Evolutionary conservation across 164 flowering plant genomes (phyloP).

Genomic region (Akebia trifoliata): DNA sequence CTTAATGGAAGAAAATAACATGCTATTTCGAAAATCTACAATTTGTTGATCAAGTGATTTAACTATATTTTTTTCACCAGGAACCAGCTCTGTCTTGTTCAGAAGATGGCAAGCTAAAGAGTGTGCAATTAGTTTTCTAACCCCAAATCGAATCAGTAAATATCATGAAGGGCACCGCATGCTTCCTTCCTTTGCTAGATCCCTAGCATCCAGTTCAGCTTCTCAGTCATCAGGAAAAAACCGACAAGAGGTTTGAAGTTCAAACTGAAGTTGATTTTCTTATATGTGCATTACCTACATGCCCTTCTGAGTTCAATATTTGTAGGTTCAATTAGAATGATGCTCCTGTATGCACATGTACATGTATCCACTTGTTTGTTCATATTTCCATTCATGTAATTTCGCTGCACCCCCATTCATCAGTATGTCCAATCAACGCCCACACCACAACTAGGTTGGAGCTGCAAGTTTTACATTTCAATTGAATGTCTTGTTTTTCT

Average conservation of each 20-base stretch:
- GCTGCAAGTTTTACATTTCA: neutral
- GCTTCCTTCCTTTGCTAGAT: conserved; percentile 21
- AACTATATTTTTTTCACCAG: conserved; percentile 18
- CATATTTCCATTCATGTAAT: neutral
- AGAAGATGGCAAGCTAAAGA: conserved; percentile 12
- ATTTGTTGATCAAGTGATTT: neutral
- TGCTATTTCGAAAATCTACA: no score
- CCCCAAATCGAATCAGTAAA: conserved; percentile 10
- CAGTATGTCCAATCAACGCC: neutral
- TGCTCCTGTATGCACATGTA: neutral
- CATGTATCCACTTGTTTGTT: neutral
- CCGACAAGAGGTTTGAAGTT: conserved; percentile 14
- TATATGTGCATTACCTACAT: neutral
- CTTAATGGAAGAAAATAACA: no score
- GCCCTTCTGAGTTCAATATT: neutral
- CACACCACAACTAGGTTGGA: no score
- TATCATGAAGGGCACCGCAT: neutral
- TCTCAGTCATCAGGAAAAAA: conserved; percentile 24
- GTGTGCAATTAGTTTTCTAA: conserved; percentile 6
- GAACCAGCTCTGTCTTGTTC: conserved; percentile 3
- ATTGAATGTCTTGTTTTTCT: neutral
- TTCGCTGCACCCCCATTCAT: neutral
- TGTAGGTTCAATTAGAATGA: neutral
- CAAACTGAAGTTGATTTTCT: neutral
- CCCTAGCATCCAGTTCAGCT: conserved; percentile 26